Percentiles rank a stretch among this genome's conserved stretches.
Evolutionary conservation across 2,329 filamentous ascomycete genomes (phyloP).

Genomic region (Diaporthe australafricana): DNA sequence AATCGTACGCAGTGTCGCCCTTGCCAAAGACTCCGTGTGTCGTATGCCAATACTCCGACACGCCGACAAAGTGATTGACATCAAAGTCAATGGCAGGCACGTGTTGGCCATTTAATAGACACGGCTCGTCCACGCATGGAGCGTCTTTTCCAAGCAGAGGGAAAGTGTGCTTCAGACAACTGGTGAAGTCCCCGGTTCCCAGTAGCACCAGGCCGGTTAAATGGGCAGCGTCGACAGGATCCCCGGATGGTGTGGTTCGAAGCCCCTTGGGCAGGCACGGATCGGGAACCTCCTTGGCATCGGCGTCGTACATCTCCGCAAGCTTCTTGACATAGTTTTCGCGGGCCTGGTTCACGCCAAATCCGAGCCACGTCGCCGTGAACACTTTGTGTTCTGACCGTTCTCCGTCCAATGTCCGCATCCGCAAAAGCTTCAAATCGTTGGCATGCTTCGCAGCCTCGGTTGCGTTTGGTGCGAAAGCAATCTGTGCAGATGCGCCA

Average conservation of each 20-base stretch:
- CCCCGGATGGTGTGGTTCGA: conserved; percentile 78
- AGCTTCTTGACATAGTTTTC: conserved; percentile 84
- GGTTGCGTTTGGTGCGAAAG: conserved; percentile 93
- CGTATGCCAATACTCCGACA: conserved; percentile 99
- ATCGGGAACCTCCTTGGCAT: conserved; percentile 80
- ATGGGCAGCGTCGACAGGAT: conserved; percentile 55
- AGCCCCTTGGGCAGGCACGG: conserved; percentile 89
- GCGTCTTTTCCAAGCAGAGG: conserved; percentile 91
- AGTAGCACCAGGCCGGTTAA: conserved; percentile 66
- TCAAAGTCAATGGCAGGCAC: conserved; percentile 97
- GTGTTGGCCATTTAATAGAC: conserved; percentile 89
- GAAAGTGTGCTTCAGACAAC: conserved; percentile 84
- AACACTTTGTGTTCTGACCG: conserved; percentile 89
- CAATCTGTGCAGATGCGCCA: conserved; percentile 96
- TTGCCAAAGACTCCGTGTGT: conserved; percentile 93
- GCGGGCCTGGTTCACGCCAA: conserved; percentile 94
- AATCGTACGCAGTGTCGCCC: conserved; percentile 88
- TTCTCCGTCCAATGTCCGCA: conserved; percentile 85
- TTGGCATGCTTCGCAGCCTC: conserved; percentile 91
- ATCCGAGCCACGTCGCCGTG: conserved; percentile 95
- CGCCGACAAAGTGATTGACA: conserved; percentile 96
- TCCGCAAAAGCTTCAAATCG: conserved; percentile 85
- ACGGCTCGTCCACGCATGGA: conserved; percentile 84
- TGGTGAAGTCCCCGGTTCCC: conserved; percentile 88
- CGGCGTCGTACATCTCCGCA: conserved; percentile 71